Evolutionary conservation across 2,329 filamentous ascomycete species (phyloP).

Genomic region (Pestalotiopsis sp.): DNA sequence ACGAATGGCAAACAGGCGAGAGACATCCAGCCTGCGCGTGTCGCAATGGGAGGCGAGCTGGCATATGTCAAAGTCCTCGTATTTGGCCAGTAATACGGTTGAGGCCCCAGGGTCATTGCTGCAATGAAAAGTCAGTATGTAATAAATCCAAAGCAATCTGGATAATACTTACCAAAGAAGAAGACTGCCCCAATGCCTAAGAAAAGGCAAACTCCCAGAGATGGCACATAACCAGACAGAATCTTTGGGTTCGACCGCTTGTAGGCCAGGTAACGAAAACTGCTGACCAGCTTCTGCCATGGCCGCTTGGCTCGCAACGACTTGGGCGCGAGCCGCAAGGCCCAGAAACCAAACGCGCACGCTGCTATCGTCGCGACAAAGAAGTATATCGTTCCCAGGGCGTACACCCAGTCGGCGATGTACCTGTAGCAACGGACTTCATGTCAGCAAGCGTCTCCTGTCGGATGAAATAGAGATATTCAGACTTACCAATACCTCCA

Average conservation of each 20-base stretch:
- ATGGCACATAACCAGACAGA: constrained; percentile 40
- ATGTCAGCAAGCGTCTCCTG: not conserved
- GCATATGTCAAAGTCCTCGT: constrained; percentile 43
- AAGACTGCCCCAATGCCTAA: constrained; percentile 43
- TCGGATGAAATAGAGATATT: not conserved
- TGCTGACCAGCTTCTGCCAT: constrained; percentile 37
- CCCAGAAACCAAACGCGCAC: constrained; percentile 44
- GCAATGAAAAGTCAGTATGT: constrained; percentile 10
- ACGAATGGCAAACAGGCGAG: constrained; percentile 55
- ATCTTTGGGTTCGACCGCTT: constrained; percentile 35
- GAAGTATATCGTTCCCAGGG: constrained; percentile 54
- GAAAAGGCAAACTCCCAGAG: constrained; percentile 46
- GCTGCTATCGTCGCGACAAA: constrained; percentile 51
- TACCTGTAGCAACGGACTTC: constrained; percentile 41
- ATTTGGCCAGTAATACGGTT: constrained; percentile 60
- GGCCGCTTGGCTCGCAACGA: constrained; percentile 25
- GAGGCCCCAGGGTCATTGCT: constrained; percentile 51
- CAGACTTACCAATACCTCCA: constrained; percentile 49
- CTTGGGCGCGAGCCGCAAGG: constrained; percentile 31
- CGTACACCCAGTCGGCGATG: constrained; percentile 56
- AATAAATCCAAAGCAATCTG: constrained; percentile 9
- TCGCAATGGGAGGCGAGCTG: constrained; percentile 55
- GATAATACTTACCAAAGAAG: constrained; percentile 40
- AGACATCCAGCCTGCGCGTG: constrained; percentile 54
- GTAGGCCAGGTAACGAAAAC: constrained; percentile 44